Conservation (phyloP, 2,329 filamentous ascomycete species). For the Hymenoscyphus fraxineus region DNA sequence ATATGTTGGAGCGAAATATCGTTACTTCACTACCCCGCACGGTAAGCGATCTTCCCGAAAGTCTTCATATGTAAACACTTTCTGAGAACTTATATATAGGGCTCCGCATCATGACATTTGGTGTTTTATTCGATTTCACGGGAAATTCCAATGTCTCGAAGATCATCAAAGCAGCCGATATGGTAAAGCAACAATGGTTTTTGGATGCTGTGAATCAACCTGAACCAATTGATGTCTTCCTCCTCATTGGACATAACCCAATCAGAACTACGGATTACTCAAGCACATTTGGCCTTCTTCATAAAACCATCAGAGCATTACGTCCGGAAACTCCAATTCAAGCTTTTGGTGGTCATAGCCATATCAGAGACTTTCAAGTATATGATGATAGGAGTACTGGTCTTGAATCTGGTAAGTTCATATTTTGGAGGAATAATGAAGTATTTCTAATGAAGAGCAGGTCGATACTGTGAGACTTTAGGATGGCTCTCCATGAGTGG, state of each 20-base stretch:
- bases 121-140: conserved; percentile 89
- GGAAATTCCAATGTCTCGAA: conserved; percentile 86
- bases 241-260: conserved; percentile 80
- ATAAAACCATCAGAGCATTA: conserved; percentile 67
- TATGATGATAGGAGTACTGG: conserved; percentile 76
- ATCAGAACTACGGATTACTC: conserved; percentile 53
- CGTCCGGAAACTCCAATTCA: conserved; percentile 78
- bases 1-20: conserved; percentile 75
- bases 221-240: conserved; percentile 72
- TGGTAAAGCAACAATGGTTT: conserved; percentile 83
- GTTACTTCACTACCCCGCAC: conserved; percentile 85
- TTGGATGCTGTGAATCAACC: conserved; percentile 68
- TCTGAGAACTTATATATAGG: conserved; percentile 10
- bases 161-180: conserved; percentile 72
- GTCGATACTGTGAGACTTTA: conserved; percentile 85
- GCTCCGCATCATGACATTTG: conserved; percentile 46
- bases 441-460: conserved; percentile 13
- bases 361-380: conserved; percentile 76
- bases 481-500: conserved; percentile 85
- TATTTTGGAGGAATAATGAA: too few relatives aligned
- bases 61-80: background rate
- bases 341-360: conserved; percentile 83
- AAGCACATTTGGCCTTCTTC: conserved; percentile 71
- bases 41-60: conserved; percentile 44
- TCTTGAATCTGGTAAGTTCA: conserved; percentile 64